Base-by-base conservation (phyloP, 2,329 filamentous ascomycete species). In the Pyricularia grisea region DNA sequence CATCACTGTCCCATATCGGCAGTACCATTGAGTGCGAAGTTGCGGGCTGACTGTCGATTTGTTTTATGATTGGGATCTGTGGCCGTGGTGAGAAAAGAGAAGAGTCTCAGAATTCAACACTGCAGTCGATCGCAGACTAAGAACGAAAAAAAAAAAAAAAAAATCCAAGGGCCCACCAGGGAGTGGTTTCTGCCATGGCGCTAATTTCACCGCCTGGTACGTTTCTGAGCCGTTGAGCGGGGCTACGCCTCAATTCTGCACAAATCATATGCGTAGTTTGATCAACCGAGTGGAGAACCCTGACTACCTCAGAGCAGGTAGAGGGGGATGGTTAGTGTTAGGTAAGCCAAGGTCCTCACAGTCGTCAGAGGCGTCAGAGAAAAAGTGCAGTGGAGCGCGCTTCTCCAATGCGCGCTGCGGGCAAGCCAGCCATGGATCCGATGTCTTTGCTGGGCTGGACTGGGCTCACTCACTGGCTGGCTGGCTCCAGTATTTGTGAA, bases 1-100 rank as follows among this genome's bases (percentile, higher is more conserved):
- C 86, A 81, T 36, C 83, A 82, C 79, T 72, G 78, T 83, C 82
- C 82, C 80, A 79, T 79, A 78, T 82, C 81, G 81, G 78, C 85
- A 85, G 83, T 77, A 78, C 78, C 79, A 78, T 79, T 73, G 76
- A 72, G 71, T 69, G 63, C 69, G 70, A 70, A 73, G 23, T 68
- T 55, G 58, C 74, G 75, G 75, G 73, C 73, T 74, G 70, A 76
- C 80, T 81, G 80, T 75, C 80, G 78, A 76, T 74, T 74, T 75
- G 76, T 71, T 74, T 69, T 71, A 70, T 68, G 65, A 6, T 63
- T 73, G 73, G 73, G 71, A 70, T 69, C 74, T 76, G 76, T 77
- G 77, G 77, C 77, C 75, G 74, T 71, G 69, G 73, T 73, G 71
- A 70, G 66, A 71, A 73, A 70, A 71, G 68, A 68, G 72, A 70